These are phyloP conservation scores for Coprinopsis marcescibilis DNA, from an alignment of 768 basidiomycete species.

Conservation along the genomic window DNA sequence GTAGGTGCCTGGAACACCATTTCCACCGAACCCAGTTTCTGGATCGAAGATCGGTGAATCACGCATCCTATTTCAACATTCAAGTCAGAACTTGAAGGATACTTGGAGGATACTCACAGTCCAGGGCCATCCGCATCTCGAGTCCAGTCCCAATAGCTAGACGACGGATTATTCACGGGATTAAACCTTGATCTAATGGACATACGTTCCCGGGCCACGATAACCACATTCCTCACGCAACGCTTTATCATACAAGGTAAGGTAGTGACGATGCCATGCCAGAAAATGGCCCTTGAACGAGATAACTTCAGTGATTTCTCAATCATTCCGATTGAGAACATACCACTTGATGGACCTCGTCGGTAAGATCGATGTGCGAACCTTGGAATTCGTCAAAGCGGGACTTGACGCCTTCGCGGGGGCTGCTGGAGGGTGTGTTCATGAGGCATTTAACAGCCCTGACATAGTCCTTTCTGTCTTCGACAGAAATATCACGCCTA, in stretches of 20 bases:
- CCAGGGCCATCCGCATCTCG: not conserved
- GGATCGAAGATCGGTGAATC: constrained; percentile 8
- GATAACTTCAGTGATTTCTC: not conserved
- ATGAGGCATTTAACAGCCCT: constrained; percentile 17
- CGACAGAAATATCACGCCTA: constrained; percentile 8
- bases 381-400: constrained; percentile 10
- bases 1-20: constrained; percentile 8
- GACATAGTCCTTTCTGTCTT: constrained; percentile 13
- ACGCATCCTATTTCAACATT: constrained; percentile 1
- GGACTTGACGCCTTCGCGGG: constrained; percentile 4
- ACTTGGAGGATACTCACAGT: not conserved
- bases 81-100: not conserved
- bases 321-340: not conserved
- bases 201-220: constrained; percentile 20
- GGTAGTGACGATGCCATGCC: constrained; percentile 22
- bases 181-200: not conserved
- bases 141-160: constrained; percentile 11
- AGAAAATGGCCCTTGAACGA: constrained; percentile 20
- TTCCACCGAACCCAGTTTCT: constrained; percentile 6
- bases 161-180: not conserved
- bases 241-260: constrained; percentile 17
- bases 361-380: constrained; percentile 14
- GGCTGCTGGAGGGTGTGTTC: constrained; percentile 1
- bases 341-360: constrained; percentile 8
- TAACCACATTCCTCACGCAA: constrained; percentile 21